These are phyloP conservation scores for Lodderomyces parapsilosis DNA, from an alignment of 1,139 yeast genomes.

Conservation along the genomic window DNA sequence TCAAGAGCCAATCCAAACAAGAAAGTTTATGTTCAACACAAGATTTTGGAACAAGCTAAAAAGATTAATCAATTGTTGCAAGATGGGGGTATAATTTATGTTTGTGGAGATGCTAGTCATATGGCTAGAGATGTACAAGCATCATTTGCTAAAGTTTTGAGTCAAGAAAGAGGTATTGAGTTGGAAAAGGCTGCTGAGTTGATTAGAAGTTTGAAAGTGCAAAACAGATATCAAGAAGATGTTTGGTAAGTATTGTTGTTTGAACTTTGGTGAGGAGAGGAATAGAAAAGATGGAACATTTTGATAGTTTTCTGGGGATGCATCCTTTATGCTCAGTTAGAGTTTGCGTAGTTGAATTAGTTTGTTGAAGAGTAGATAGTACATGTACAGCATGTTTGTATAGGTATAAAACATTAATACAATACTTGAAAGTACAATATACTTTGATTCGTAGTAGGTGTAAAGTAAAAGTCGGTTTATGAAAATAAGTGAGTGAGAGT, in stretches of 20 bases:
- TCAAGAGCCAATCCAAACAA: constrained; percentile 65
- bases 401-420: too few relatives aligned
- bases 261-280: too few relatives aligned
- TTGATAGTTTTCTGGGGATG: too few relatives aligned
- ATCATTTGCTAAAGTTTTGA: constrained; percentile 62
- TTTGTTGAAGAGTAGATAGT: too few relatives aligned
- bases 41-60: constrained; percentile 56
- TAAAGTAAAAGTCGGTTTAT: too few relatives aligned
- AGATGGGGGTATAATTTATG: constrained; percentile 84
- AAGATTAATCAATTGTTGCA: constrained; percentile 59
- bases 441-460: too few relatives aligned
- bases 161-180: constrained; percentile 56
- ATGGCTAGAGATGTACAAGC: constrained; percentile 97
- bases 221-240: constrained; percentile 94
- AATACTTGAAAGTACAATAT: too few relatives aligned
- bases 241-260: constrained; percentile 70
- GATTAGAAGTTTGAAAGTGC: constrained; percentile 76
- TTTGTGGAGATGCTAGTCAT: constrained; percentile 94
- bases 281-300: too few relatives aligned
- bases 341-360: too few relatives aligned
- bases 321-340: too few relatives aligned
- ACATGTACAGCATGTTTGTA: too few relatives aligned
- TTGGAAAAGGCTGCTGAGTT: constrained; percentile 73
- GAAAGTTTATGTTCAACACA: constrained; percentile 89
- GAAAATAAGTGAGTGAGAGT: too few relatives aligned